Base-by-base conservation (phyloP, 2,329 filamentous ascomycete genomes). In the Beauveria sp. region DNA sequence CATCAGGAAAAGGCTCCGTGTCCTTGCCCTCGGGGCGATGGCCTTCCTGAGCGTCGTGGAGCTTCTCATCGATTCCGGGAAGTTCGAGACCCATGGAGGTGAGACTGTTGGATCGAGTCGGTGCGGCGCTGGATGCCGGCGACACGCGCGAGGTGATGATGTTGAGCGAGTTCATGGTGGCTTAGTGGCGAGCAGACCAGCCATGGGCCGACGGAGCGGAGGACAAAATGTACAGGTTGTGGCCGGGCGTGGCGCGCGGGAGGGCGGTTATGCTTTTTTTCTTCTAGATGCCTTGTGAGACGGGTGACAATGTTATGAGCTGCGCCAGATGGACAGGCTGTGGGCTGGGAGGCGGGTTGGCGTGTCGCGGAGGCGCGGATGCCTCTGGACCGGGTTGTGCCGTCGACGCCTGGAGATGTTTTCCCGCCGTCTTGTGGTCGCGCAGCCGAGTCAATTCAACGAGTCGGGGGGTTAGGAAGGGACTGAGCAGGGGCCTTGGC, bases 161-260 rank as follows among this genome's bases (percentile, higher is more conserved):
- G 79, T 95, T 96, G 80, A 96, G 82, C 71, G 93, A 96, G 87
- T 97, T 97, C 93, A 97, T 97, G 78, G 83, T 90, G 76, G 75
- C 42, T 69, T 46, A 72, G 69, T 69, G 74, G 74, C 70, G 74
- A 75, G 74, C 76, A 80, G 82, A 75, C 74, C 76, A 80, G 82
- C 84, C 84, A 87, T 84, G 76, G 78, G 71, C 68, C 66, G 66
- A 64, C 38, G 52, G 45, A 48, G 50, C 48, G 26, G 46, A 26
- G 38, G 40, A 38, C 34, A 51, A 45, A 52, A 43, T 56, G 51
- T 62, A 51, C 46, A 50, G 26, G 43, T 24, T 42, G 31, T 51
- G 46, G 56, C 46, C 24, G 54, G 40, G 16, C n/a, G 46, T 43
- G 22, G 56, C 22, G 56, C 48, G 56, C 38, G 34, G 18, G 46